These are phyloP conservation scores for Naegleria fowleri DNA, from an alignment of 208 protist genomes.

Conservation along the genomic window DNA sequence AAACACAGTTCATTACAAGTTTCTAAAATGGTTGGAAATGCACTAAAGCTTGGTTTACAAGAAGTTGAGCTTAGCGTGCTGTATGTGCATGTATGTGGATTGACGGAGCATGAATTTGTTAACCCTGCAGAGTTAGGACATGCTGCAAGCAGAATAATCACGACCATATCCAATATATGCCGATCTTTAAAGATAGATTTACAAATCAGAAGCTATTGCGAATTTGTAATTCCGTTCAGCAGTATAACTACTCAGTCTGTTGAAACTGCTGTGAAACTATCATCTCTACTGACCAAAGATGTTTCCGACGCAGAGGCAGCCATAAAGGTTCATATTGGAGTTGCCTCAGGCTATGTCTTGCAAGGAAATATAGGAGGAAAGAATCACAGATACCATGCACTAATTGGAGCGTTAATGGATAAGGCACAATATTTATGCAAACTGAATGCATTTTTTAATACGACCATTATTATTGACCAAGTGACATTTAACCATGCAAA, in stretches of 20 bases:
- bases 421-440: not conserved
- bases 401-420: not conserved
- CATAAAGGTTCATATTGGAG: not conserved
- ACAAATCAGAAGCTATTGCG: not conserved
- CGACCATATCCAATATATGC: not conserved
- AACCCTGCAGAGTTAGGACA: not conserved
- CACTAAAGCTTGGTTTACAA: not conserved
- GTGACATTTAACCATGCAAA: not conserved
- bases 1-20: too few relatives aligned
- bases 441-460: not conserved
- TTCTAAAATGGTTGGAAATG: too few relatives aligned
- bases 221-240: not conserved
- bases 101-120: not conserved
- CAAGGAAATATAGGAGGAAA: not conserved
- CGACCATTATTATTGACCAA: not conserved
- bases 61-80: not conserved
- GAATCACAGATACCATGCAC: not conserved
- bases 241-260: not conserved
- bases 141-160: not conserved
- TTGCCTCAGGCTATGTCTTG: not conserved
- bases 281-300: not conserved
- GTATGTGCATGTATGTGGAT: not conserved
- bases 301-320: not conserved
- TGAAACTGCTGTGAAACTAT: not conserved
- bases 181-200: not conserved